These are phyloP conservation scores for Leucogyrophana mollusca DNA, from an alignment of 768 basidiomycete genomes.

Conservation along the genomic window DNA sequence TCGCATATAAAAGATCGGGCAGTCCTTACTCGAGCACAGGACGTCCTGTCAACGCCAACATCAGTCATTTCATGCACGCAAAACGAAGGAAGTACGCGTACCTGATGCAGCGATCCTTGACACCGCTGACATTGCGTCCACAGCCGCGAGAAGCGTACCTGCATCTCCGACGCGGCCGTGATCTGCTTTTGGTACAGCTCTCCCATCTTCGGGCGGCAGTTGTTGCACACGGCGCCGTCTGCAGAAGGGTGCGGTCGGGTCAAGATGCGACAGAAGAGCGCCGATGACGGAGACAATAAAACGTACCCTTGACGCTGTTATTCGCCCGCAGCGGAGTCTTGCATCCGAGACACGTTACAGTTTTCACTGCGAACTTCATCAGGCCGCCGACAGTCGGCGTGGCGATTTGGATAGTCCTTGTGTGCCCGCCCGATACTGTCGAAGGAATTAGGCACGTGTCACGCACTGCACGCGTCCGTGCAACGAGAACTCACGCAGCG, in stretches of 20 bases:
- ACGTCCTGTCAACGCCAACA: constrained; percentile 65
- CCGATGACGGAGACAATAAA: not conserved
- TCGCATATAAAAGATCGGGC: constrained; percentile 98
- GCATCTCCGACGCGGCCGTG: constrained; percentile 66
- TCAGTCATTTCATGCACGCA: constrained; percentile 1
- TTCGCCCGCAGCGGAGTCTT: constrained; percentile 81
- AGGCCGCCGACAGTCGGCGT: constrained; percentile 95
- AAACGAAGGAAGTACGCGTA: constrained; percentile 21
- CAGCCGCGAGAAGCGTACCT: constrained; percentile 89
- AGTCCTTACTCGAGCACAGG: constrained; percentile 94
- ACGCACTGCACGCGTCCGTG: not conserved
- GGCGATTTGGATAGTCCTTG: constrained; percentile 91
- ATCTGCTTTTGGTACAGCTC: constrained; percentile 95
- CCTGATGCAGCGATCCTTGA: constrained; percentile 97
- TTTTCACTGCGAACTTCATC: constrained; percentile 99
- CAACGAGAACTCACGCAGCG: constrained; percentile 57
- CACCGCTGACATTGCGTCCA: constrained; percentile 99
- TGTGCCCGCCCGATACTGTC: constrained; percentile 93
- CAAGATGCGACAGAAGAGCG: not conserved
- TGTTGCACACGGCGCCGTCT: constrained; percentile 95
- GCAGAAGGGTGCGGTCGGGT: not conserved
- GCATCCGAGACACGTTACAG: constrained; percentile 92
- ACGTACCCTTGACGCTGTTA: constrained; percentile 71
- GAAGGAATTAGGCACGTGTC: constrained; percentile 7
- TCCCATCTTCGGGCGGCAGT: constrained; percentile 81